Evolutionary conservation across 2,329 filamentous ascomycete species (phyloP).

Genomic region (Calonectria hongkongensis): DNA sequence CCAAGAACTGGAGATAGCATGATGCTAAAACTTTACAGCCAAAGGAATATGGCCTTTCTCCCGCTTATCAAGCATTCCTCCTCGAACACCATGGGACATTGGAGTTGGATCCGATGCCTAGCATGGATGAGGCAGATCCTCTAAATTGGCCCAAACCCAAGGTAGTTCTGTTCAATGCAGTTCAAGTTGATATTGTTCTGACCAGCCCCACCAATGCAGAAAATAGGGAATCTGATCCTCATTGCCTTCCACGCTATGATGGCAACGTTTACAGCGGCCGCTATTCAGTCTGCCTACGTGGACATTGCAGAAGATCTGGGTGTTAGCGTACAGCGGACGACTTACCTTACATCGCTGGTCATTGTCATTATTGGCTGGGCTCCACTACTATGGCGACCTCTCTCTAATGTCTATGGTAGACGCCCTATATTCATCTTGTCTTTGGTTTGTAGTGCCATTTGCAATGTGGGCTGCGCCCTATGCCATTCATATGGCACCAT

Average conservation of each 20-base stretch:
- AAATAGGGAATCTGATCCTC: conserved; percentile 70
- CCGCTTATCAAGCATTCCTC: conserved; percentile 28
- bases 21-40: conserved; percentile 7
- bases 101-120: conserved; percentile 36
- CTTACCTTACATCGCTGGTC: conserved; percentile 67
- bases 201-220: conserved; percentile 58
- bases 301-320: conserved; percentile 70
- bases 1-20: neutral
- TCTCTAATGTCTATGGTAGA: conserved; percentile 72
- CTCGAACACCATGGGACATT: conserved; percentile 29
- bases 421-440: conserved; percentile 72
- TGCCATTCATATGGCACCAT: conserved; percentile 68
- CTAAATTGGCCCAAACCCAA: conserved; percentile 35
- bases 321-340: conserved; percentile 67
- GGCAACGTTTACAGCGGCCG: conserved; percentile 72
- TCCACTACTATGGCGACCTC: conserved; percentile 73
- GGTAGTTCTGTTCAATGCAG: neutral
- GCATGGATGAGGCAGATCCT: conserved; percentile 35
- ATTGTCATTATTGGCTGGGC: conserved; percentile 47
- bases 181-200: neutral
- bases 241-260: conserved; percentile 76
- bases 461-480: conserved; percentile 72
- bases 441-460: conserved; percentile 64
- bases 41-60: conserved; percentile 18
- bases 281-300: conserved; percentile 73